Conservation (phyloP, 805 yeast genomes). For the Brettanomyces nanus region DNA sequence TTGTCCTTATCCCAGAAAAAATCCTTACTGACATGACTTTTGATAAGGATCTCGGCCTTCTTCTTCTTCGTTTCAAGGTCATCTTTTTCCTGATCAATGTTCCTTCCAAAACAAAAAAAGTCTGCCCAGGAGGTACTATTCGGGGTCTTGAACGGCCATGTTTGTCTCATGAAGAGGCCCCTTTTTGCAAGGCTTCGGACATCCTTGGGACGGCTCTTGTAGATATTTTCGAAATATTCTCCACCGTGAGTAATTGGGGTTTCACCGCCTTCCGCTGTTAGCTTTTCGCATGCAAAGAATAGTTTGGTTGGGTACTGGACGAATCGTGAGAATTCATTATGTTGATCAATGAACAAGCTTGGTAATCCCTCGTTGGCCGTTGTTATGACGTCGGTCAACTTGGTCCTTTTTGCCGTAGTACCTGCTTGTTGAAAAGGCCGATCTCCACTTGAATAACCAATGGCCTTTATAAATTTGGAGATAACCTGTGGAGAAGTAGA, state of each 20-base stretch:
- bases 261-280: constrained; percentile 24
- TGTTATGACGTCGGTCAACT: constrained; percentile 17
- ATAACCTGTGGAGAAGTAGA: constrained; percentile 17
- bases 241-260: constrained; percentile 29
- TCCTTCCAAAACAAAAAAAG: constrained; percentile 25
- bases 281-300: constrained; percentile 18
- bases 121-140: constrained; percentile 23
- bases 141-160: constrained; percentile 18
- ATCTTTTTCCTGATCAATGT: constrained; percentile 18
- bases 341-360: constrained; percentile 19
- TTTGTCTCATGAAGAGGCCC: constrained; percentile 23
- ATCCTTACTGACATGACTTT: constrained; percentile 18
- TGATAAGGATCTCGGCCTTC: constrained; percentile 20
- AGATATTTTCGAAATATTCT: constrained; percentile 20
- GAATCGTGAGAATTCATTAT: constrained; percentile 28
- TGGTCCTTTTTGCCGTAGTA: constrained; percentile 20
- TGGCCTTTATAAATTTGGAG: constrained; percentile 15
- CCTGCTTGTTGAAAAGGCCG: constrained; percentile 24
- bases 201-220: constrained; percentile 16
- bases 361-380: constrained; percentile 29
- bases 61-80: constrained; percentile 18
- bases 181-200: constrained; percentile 14
- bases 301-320: constrained; percentile 21
- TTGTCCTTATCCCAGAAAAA: constrained; percentile 21
- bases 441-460: constrained; percentile 18